Percentiles rank a stretch among this genome's conserved stretches.
Conservation (phyloP, 768 basidiomycete species). For the Phylloporus scabripes region DNA sequence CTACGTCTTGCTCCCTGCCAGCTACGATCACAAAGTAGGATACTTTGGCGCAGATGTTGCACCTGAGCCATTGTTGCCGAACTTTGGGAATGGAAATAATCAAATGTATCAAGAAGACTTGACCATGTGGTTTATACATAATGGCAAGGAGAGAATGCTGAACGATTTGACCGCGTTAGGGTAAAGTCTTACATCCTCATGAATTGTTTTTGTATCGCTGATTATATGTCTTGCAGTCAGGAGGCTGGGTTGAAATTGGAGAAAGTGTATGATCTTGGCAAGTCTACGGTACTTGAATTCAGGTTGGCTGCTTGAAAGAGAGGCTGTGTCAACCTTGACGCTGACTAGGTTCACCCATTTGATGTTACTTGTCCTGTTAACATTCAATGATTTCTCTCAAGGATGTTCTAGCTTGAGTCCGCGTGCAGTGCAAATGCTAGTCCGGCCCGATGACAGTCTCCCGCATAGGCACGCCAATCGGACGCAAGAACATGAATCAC, state of each 20-base stretch:
- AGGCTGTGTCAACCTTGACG: not conserved
- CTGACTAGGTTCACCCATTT: too few relatives aligned
- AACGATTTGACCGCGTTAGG: constrained; percentile 36
- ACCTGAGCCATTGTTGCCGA: constrained; percentile 34
- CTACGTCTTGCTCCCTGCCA: constrained; percentile 14
- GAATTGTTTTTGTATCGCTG: too few relatives aligned
- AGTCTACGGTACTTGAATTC: constrained; percentile 23
- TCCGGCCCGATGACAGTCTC: too few relatives aligned
- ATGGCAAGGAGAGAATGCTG: constrained; percentile 40
- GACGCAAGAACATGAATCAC: too few relatives aligned
- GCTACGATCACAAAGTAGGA: constrained; percentile 2
- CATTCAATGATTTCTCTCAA: too few relatives aligned
- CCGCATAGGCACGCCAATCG: too few relatives aligned
- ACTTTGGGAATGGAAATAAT: constrained; percentile 40
- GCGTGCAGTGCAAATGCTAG: too few relatives aligned
- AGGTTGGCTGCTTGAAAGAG: constrained; percentile 12
- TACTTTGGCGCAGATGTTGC: constrained; percentile 25
- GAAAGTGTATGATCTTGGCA: constrained; percentile 26
- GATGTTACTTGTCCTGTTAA: too few relatives aligned
- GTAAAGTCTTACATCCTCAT: too few relatives aligned
- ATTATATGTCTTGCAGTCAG: not conserved
- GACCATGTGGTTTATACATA: constrained; percentile 40
- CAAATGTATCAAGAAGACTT: constrained; percentile 41
- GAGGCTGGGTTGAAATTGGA: constrained; percentile 18
- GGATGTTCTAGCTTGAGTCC: too few relatives aligned